phyloP scores from a whole-genome alignment of 73 alveolate genomes.

The Paramecium sexaurelia region DNA sequence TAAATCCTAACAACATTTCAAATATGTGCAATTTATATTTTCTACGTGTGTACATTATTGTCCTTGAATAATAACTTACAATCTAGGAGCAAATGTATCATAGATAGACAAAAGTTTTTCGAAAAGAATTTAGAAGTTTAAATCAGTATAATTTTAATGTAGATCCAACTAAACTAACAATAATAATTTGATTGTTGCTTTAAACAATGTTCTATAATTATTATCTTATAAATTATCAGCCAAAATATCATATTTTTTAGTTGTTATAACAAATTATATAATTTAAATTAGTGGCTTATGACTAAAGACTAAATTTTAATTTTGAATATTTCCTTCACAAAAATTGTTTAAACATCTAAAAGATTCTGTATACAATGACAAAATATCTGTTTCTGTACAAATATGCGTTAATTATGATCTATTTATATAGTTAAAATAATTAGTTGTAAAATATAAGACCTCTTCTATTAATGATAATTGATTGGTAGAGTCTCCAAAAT shows the following conservation, averaged over 20 bases:
- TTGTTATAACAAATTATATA: neutral
- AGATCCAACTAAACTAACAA: neutral
- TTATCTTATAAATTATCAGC: slow-evolving; percentile 42
- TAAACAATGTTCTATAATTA: slow-evolving; percentile 31
- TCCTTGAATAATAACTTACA: neutral
- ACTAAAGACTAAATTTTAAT: neutral
- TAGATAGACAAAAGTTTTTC: neutral
- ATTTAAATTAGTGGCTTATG: neutral
- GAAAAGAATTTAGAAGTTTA: neutral
- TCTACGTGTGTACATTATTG: slow-evolving; percentile 29
- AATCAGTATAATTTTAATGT: neutral
- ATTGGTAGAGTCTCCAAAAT: neutral
- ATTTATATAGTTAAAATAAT: slow-evolving; percentile 16
- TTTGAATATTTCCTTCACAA: slow-evolving; percentile 10
- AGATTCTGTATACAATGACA: neutral
- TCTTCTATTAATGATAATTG: neutral
- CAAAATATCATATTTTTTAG: slow-evolving; percentile 23
- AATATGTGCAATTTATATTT: slow-evolving; percentile 19
- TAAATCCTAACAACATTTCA: neutral
- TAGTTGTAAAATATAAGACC: slow-evolving; percentile 28
- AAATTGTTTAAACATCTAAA: neutral
- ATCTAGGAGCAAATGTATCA: neutral
- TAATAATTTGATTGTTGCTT: neutral
- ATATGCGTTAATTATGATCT: slow-evolving; percentile 27
- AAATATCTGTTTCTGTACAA: slow-evolving; percentile 15